Evolutionary conservation across 495 filamentous ascomycete species (phyloP).

Genomic region (Penicillium samsonianum): DNA sequence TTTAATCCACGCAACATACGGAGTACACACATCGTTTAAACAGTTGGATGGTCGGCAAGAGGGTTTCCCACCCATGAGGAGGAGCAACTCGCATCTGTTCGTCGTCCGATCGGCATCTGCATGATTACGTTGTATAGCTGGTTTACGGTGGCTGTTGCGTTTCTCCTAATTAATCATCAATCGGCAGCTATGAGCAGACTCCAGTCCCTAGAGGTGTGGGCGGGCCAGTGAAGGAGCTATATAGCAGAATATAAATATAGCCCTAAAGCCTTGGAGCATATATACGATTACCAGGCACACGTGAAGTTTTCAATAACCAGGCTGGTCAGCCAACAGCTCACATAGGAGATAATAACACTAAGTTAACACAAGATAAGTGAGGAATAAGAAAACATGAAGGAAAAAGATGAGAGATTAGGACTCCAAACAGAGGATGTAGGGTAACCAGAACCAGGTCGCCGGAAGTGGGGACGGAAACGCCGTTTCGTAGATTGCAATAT

Average conservation of each 20-base stretch:
- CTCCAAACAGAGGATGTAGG: constrained; percentile 15
- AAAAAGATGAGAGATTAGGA: constrained; percentile 12
- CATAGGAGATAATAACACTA: constrained; percentile 5
- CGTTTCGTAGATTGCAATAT: constrained; percentile 27
- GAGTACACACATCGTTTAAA: not conserved
- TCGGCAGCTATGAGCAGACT: no score
- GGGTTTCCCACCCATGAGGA: no score
- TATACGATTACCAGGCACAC: not conserved
- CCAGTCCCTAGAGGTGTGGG: not conserved
- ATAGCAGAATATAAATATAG: not conserved
- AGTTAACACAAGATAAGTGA: constrained; percentile 16
- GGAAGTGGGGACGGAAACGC: constrained; percentile 23
- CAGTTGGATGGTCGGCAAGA: no score
- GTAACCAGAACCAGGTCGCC: constrained; percentile 21
- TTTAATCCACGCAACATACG: not conserved
- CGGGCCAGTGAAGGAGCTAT: not conserved
- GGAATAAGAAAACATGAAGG: constrained; percentile 11
- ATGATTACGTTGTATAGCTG: no score
- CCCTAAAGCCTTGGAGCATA: not conserved
- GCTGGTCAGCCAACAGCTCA: not conserved
- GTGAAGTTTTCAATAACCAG: not conserved
- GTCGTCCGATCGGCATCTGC: no score
- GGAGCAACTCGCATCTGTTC: no score
- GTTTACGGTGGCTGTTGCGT: no score
- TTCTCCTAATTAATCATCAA: no score